Conservation (phyloP, 2,329 filamentous ascomycete genomes). For the Aureobasidium sp. region DNA sequence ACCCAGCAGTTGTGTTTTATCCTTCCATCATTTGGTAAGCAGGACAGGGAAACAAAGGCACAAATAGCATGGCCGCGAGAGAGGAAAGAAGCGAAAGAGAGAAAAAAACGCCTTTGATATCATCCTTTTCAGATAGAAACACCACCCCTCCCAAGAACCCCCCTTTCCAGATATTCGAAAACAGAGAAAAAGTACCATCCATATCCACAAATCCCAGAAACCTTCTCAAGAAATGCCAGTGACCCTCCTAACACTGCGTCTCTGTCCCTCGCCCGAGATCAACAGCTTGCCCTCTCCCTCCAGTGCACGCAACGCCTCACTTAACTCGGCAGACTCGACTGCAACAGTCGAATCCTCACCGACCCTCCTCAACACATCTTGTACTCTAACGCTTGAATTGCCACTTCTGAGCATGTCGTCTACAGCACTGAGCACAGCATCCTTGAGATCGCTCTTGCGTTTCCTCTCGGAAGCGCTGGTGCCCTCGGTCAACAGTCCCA, state of each 20-base stretch:
- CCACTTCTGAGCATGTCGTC: slow-evolving; percentile 64
- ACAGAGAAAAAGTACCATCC: neutral
- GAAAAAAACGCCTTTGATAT: slow-evolving; percentile 3
- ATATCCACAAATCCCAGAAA: neutral
- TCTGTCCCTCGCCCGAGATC: slow-evolving; percentile 72
- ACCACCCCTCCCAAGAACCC: neutral
- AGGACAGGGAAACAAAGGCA: neutral
- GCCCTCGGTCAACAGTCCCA: slow-evolving; percentile 92
- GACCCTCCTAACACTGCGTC: slow-evolving; percentile 72
- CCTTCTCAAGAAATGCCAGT: slow-evolving; percentile 37
- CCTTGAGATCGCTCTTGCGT: slow-evolving; percentile 74
- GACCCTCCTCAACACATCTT: slow-evolving; percentile 66
- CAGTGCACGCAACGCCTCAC: slow-evolving; percentile 66
- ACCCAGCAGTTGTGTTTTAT: neutral
- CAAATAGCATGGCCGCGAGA: too few species aligned
- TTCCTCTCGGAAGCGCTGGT: slow-evolving; percentile 80
- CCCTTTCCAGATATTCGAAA: neutral
- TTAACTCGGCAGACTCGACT: slow-evolving; percentile 72
- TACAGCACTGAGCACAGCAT: slow-evolving; percentile 61
- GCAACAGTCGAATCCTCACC: slow-evolving; percentile 59
- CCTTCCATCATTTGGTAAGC: neutral
- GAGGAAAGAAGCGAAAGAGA: neutral
- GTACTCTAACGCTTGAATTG: slow-evolving; percentile 61
- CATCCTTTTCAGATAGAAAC: neutral
- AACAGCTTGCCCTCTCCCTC: slow-evolving; percentile 80